A percentile compares a stretch with the other conserved stretches of the same genome.
Conservation (phyloP, 2,329 filamentous ascomycete species). For the Rutstroemia sp. region DNA sequence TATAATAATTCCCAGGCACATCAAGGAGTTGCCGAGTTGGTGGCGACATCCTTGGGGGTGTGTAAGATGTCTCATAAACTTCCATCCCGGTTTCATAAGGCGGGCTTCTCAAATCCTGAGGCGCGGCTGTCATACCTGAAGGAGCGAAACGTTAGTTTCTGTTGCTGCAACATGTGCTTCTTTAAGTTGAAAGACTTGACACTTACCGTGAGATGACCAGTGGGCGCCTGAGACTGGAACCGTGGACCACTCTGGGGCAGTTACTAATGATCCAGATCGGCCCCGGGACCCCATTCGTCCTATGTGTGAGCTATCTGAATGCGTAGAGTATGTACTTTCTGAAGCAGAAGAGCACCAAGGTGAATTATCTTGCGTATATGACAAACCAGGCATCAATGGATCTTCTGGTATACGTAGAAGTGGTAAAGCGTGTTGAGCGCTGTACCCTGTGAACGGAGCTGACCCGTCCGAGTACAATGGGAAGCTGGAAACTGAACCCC, state of each 20-base stretch:
- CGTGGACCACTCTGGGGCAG: slow-evolving; percentile 22
- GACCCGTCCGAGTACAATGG: slow-evolving; percentile 12
- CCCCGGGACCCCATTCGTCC: slow-evolving; percentile 17
- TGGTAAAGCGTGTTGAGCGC: slow-evolving; percentile 16
- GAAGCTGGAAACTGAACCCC: slow-evolving; percentile 11
- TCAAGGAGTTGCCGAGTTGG: slow-evolving; percentile 23
- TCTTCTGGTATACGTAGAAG: slow-evolving; percentile 27
- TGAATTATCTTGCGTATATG: slow-evolving; percentile 24
- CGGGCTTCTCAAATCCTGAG: slow-evolving; percentile 22
- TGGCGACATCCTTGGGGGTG: slow-evolving; percentile 21
- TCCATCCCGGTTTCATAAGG: slow-evolving; percentile 21
- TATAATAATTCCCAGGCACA: slow-evolving; percentile 23
- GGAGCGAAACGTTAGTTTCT: not conserved
- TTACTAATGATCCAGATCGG: slow-evolving; percentile 21
- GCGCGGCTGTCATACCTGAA: slow-evolving; percentile 9
- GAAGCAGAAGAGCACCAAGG: slow-evolving; percentile 29
- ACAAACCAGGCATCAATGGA: slow-evolving; percentile 20
- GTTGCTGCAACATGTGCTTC: too few species aligned
- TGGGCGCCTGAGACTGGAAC: slow-evolving; percentile 12
- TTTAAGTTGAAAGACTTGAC: not conserved
- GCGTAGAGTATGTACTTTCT: slow-evolving; percentile 27
- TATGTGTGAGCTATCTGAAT: slow-evolving; percentile 23
- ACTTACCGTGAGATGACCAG: slow-evolving; percentile 20
- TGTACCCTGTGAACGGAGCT: slow-evolving; percentile 15
- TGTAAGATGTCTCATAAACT: slow-evolving; percentile 21